Base-by-base conservation (phyloP, 73 alveolate genomes). In the Blepharisma japonicum region DNA sequence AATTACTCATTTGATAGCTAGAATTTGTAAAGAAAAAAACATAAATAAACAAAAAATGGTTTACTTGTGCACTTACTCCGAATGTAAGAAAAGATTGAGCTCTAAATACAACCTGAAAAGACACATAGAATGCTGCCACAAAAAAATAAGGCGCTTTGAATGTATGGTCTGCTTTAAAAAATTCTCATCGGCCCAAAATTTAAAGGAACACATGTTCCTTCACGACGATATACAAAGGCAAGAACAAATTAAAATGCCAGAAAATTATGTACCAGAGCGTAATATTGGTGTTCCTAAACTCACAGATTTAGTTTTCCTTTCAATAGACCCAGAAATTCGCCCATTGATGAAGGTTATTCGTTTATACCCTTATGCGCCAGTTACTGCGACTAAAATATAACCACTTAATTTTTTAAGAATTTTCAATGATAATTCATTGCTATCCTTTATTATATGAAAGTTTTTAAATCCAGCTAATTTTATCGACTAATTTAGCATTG, bases 101-200 rank as follows among this genome's bases (percentile, higher is more conserved):
- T 61, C 74, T n/a, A 61, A 61, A 61, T 61, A 61, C 74, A 61
- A 61, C 47, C 46, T 61, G 14, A n/a, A 39, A 25, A n/a, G 74
- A 25, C 74, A 61, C 23, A 25, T 61, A n/a, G 74, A 61, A 25
- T 14, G 23, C 74, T 39, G 23, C 47, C 74, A 61, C 48, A 61
- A 61, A 5, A n/a, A 39, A 9, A 61, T 61, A 8, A 0, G 74
- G 23, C 39, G 74, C 14, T 61, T 61, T 39, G 74, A 61, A 61
- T 61, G 74, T 4, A 39, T 14, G 47, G 46, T 61, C 50, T 61
- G 74, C 23, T 61, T 61, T 61, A 61, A 61, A 61, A 61, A 61
- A 4, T 61, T 61, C 4, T 61, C 74, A 14, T 61, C 74, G 5
- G 74, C 74, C 23, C 74, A 61, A 25, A 61, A 61, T 39, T 25